Evolutionary conservation across 345 rosid species (phyloP).

Genomic region (Arabis alpina): DNA sequence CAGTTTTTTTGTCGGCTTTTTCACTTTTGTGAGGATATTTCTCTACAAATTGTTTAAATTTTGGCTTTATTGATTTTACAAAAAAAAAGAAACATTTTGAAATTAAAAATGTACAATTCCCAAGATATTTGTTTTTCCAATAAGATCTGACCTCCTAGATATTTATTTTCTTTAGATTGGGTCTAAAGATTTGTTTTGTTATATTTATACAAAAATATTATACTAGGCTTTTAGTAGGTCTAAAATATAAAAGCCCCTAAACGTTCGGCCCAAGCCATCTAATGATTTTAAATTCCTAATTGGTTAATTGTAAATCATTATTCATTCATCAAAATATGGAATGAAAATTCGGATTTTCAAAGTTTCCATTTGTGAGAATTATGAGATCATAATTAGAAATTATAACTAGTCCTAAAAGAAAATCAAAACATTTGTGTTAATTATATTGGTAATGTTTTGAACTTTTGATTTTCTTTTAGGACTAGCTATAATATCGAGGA

Average conservation of each 20-base stretch:
- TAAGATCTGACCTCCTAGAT: not conserved
- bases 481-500: too few species aligned
- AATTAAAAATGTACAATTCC: not conserved
- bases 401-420: too few species aligned
- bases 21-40: not conserved
- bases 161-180: not conserved
- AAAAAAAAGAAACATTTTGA: not conserved
- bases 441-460: too few species aligned
- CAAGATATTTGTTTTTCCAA: conserved; percentile 12
- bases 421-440: too few species aligned
- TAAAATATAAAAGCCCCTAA: too few species aligned
- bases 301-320: too few species aligned
- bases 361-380: not conserved
- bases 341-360: not conserved
- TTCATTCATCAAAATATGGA: too few species aligned
- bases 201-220: not conserved
- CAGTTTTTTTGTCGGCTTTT: conserved; percentile 13
- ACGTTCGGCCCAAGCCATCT: too few species aligned
- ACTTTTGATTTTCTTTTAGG: too few species aligned
- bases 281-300: too few species aligned
- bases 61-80: not conserved
- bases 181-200: not conserved
- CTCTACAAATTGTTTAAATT: conserved; percentile 10
- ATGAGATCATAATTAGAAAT: too few species aligned
- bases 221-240: too few species aligned